These are phyloP conservation scores for Globisporangium splendens DNA, from an alignment of 352 stramenopile species.

Conservation along the genomic window DNA sequence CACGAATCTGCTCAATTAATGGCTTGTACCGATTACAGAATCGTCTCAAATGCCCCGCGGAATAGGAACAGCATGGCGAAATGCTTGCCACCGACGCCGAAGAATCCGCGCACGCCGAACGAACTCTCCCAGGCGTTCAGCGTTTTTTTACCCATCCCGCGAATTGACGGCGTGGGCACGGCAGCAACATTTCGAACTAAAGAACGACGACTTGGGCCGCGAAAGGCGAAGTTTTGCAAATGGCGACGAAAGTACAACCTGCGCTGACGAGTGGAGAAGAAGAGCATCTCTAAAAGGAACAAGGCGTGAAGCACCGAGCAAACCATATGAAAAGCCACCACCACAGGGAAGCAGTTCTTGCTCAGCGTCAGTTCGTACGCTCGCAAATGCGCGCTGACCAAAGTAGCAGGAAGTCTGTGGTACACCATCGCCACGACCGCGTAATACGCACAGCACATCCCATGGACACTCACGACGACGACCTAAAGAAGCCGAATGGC, in stretches of 20 bases:
- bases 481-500: neutral
- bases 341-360: neutral
- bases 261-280: neutral
- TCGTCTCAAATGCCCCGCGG: neutral
- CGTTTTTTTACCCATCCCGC: neutral
- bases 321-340: neutral
- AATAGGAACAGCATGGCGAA: constrained; percentile 2
- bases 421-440: constrained; percentile 1
- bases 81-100: constrained; percentile 1
- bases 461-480: neutral
- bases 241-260: constrained; percentile 3
- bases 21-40: neutral
- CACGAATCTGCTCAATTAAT: neutral
- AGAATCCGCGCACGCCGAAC: neutral
- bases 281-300: constrained; percentile 5
- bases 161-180: neutral
- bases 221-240: neutral
- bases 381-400: neutral
- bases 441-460: neutral
- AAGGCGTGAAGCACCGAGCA: neutral
- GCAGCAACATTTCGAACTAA: neutral
- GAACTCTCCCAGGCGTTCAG: no score
- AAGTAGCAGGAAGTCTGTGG: constrained; percentile 1
- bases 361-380: neutral
- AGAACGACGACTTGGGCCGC: neutral